Conservation (phyloP, 116 monocot species). For the Papilionanthe hybrid region DNA sequence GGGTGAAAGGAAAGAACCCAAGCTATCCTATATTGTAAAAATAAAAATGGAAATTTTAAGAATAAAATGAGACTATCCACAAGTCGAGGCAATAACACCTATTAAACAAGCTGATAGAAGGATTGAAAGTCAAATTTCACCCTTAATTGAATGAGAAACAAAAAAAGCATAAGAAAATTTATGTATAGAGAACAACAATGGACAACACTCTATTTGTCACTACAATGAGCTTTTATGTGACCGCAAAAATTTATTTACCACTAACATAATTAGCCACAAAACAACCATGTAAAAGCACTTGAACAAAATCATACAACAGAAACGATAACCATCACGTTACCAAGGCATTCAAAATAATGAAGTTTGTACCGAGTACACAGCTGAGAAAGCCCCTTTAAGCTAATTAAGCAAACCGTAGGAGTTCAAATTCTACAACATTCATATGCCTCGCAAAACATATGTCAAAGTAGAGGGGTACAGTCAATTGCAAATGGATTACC, state of each 20-base stretch:
- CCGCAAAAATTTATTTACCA: background rate
- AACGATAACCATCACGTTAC: background rate
- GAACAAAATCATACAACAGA: background rate
- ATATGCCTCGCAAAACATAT: background rate
- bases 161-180: no score
- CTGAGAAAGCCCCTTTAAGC: background rate
- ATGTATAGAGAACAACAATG: background rate
- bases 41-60: no score
- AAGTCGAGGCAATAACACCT: no score
- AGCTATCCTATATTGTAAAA: no score
- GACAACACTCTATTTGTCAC: background rate
- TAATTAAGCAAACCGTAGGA: background rate
- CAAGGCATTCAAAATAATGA: background rate
- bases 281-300: background rate
- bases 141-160: no score
- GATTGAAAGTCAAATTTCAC: no score
- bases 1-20: no score
- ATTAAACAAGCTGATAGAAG: no score
- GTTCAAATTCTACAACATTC: background rate
- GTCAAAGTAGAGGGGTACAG: conserved; percentile 14
- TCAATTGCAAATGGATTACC: conserved; percentile 13
- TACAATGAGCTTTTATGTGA: background rate
- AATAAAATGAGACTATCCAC: no score
- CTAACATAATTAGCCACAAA: background rate
- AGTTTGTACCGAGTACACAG: background rate